Base-by-base conservation (phyloP, 2,329 filamentous ascomycete genomes). In the Colletotrichum orbiculare region DNA sequence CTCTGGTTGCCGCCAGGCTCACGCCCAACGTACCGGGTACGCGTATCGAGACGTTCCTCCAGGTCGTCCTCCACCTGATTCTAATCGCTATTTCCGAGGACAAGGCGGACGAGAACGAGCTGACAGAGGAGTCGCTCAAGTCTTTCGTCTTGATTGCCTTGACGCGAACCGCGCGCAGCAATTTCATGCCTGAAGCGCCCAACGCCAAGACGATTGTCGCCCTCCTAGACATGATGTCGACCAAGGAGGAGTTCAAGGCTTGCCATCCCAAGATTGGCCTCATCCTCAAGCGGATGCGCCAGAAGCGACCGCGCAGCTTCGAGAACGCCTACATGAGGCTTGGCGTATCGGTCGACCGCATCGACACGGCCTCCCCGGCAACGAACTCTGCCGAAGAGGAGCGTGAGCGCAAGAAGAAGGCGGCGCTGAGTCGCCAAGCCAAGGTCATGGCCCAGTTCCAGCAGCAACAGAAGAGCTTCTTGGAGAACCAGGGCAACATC, bases 381-480 rank as follows among this genome's bases (percentile, higher is more conserved):
- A 85, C 83, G 60, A 85, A 83, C 58, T 83, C 87, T 6, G 87
- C 84, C 42, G 90, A 92, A 64, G 91, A 91, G 69, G 92, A 95
- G 73, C 86, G 88, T 13, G 92, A 95, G 76, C 82, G 88, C 66
- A 97, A 95, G 82, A 99, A 97, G 83, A 91, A 92, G 77, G 92
- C 95, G 56, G 96, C 96, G 0, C 80, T 94, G 45, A 95, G 94
- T 71, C 89, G 96, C 25, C 94, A 98, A 77, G 94, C 94, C 2
- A 91, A 89, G 73, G 93, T 99, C 38, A 97, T 99, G 94, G 96
- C 94, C 2, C 94, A 97, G 74, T 97, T 99, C 78, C 96, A 98
- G 75, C 91, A 97, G 74, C 95, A 99, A 74, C 96, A 98, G 75
- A 95, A 96, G 78, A 96, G 89, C 72, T 99, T 99, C 78, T 82